phyloP scores from a whole-genome alignment of 2,329 filamentous ascomycete genomes.

The Paraphaeosphaeria sporulosa region DNA sequence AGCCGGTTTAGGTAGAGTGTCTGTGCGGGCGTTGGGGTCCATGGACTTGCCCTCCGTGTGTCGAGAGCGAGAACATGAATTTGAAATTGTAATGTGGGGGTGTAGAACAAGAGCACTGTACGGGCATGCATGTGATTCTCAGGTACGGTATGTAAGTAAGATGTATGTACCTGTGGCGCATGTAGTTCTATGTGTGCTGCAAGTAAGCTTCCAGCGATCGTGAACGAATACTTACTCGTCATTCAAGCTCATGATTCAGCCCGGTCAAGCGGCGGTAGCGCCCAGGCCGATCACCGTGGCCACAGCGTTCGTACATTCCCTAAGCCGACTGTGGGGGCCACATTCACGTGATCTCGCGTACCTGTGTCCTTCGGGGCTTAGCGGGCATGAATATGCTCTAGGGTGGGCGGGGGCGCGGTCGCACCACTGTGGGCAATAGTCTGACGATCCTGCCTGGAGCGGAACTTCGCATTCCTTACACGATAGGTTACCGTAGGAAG shows the following conservation, averaged over 20 bases:
- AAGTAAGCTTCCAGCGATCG: not conserved
- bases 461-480: no score
- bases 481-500: not conserved
- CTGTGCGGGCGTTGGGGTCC: not conserved
- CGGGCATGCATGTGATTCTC: not conserved
- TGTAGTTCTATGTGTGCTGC: not conserved
- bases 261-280: not conserved
- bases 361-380: not conserved
- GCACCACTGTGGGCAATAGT: no score
- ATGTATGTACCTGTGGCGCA: not conserved
- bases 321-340: not conserved
- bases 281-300: not conserved
- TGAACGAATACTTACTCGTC: not conserved
- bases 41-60: not conserved
- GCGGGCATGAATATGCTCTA: not conserved
- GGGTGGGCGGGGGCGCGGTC: not conserved
- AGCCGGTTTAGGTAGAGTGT: not conserved
- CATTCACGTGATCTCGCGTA: conserved; percentile 3
- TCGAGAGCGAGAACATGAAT: no score
- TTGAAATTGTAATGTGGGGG: not conserved
- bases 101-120: not conserved
- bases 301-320: not conserved
- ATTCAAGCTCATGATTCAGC: not conserved
- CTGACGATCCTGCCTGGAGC: not conserved
- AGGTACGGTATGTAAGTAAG: not conserved